Percentiles rank a stretch among this genome's conserved stretches.
Conservation (phyloP, 2,329 filamentous ascomycete genomes). For the Botrytis tulipae region DNA sequence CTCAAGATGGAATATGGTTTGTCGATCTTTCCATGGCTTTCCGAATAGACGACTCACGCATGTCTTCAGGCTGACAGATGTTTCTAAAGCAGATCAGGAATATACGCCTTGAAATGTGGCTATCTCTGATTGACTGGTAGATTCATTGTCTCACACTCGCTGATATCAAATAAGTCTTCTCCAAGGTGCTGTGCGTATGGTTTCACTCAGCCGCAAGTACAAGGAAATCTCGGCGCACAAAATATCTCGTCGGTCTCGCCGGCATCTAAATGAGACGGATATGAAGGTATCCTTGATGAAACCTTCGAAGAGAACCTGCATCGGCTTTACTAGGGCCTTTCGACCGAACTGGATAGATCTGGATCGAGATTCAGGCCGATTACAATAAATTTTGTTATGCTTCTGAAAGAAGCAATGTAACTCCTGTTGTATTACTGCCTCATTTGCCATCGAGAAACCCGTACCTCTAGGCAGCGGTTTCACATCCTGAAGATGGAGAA, state of each 20-base stretch:
- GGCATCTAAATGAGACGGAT: neutral
- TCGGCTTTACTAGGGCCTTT: neutral
- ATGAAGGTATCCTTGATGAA: neutral
- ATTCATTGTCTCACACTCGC: neutral
- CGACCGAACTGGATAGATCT: neutral
- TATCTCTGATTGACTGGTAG: constrained; percentile 6
- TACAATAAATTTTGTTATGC: neutral
- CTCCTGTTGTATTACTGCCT: neutral
- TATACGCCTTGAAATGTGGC: constrained; percentile 13
- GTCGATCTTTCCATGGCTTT: constrained; percentile 12
- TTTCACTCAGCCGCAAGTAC: constrained; percentile 9
- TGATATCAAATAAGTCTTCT: neutral
- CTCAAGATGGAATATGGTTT: neutral
- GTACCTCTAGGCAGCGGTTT: neutral
- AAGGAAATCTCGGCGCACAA: neutral
- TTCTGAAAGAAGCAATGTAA: neutral
- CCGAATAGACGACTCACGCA: neutral
- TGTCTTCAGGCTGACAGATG: constrained; percentile 7
- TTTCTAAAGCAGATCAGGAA: neutral
- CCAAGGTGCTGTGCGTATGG: constrained; percentile 2
- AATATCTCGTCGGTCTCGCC: neutral
- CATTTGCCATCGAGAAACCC: neutral
- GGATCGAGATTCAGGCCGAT: neutral
- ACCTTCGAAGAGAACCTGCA: neutral
- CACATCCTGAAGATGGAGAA: neutral